phyloP scores from a whole-genome alignment of 352 stramenopile genomes.

The Globisporangium polare region DNA sequence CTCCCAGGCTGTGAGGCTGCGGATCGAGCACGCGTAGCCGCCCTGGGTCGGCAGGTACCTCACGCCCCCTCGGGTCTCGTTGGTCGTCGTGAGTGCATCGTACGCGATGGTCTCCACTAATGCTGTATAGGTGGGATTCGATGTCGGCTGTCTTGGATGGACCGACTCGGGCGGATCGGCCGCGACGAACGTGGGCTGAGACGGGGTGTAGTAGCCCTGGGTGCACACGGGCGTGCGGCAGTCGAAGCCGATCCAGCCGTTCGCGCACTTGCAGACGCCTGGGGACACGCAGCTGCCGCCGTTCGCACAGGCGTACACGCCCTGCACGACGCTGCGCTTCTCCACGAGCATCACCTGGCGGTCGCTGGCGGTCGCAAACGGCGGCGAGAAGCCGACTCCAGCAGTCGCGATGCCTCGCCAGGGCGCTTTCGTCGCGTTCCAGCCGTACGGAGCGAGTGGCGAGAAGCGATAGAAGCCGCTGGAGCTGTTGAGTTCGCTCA shows the following conservation, averaged over 20 bases:
- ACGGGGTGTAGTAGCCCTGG: constrained; percentile 91
- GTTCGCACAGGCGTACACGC: constrained; percentile 95
- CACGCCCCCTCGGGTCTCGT: constrained; percentile 31
- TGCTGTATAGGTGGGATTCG: constrained; percentile 58
- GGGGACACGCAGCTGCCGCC: constrained; percentile 88
- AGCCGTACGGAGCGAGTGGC: constrained; percentile 76
- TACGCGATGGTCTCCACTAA: constrained; percentile 59
- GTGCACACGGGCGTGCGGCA: constrained; percentile 93
- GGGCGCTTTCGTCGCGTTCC: constrained; percentile 44
- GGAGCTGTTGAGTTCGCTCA: constrained; percentile 65
- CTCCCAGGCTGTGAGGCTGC: constrained; percentile 94
- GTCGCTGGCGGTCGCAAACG: constrained; percentile 60
- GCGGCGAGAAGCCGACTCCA: constrained; percentile 49
- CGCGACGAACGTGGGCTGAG: constrained; percentile 76
- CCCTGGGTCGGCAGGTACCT: constrained; percentile 82
- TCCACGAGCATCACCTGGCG: constrained; percentile 91
- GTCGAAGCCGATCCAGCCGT: constrained; percentile 95
- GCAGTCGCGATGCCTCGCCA: constrained; percentile 64
- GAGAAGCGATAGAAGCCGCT: constrained; percentile 86
- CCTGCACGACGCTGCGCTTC: constrained; percentile 83
- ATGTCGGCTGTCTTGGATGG: constrained; percentile 44
- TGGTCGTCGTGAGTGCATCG: constrained; percentile 32
- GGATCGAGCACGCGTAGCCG: constrained; percentile 93
- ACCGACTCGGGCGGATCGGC: constrained; percentile 46
- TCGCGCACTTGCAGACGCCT: constrained; percentile 88